phyloP scores from a whole-genome alignment of 805 yeast genomes.

The Candida sithepensis region DNA sequence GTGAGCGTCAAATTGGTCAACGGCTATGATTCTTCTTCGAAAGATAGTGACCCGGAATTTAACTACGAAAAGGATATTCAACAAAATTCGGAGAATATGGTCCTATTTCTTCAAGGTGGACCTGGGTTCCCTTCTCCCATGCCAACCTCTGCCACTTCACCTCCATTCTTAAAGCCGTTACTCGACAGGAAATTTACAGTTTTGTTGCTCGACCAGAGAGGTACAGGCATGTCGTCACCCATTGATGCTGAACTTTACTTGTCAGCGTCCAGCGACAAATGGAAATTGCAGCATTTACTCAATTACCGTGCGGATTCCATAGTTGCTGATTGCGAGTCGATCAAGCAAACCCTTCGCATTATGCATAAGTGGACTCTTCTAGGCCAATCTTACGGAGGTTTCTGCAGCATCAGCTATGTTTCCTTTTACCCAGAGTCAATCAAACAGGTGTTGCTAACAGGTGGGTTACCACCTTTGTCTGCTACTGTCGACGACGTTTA shows the following conservation, averaged over 20 bases:
- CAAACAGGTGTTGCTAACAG: slow-evolving; percentile 45
- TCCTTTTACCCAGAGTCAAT: slow-evolving; percentile 41
- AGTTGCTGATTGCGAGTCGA: slow-evolving; percentile 46
- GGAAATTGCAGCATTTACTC: too few species aligned
- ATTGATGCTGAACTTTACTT: slow-evolving; percentile 35
- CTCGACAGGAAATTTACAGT: slow-evolving; percentile 21
- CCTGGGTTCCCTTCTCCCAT: slow-evolving; percentile 46
- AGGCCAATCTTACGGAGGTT: slow-evolving; percentile 59
- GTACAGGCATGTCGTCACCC: slow-evolving; percentile 54
- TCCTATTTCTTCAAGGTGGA: slow-evolving; percentile 48
- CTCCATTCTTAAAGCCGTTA: slow-evolving; percentile 16
- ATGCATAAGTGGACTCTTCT: slow-evolving; percentile 43
- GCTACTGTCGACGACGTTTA: slow-evolving; percentile 45
- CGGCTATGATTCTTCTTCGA: slow-evolving; percentile 6
- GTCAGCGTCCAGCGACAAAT: too few species aligned
- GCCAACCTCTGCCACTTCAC: slow-evolving; percentile 13
- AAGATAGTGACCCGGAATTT: neutral
- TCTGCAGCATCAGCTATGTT: slow-evolving; percentile 45
- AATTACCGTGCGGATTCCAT: slow-evolving; percentile 52
- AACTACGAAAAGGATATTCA: neutral
- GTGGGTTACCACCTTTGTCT: slow-evolving; percentile 56
- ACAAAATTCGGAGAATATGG: neutral
- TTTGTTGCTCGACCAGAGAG: slow-evolving; percentile 50
- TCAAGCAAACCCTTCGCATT: slow-evolving; percentile 29
- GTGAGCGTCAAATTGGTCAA: slow-evolving; percentile 7